These are phyloP conservation scores for Ramichloridium luteum DNA, from an alignment of 2,329 filamentous ascomycete genomes.

Conservation along the genomic window DNA sequence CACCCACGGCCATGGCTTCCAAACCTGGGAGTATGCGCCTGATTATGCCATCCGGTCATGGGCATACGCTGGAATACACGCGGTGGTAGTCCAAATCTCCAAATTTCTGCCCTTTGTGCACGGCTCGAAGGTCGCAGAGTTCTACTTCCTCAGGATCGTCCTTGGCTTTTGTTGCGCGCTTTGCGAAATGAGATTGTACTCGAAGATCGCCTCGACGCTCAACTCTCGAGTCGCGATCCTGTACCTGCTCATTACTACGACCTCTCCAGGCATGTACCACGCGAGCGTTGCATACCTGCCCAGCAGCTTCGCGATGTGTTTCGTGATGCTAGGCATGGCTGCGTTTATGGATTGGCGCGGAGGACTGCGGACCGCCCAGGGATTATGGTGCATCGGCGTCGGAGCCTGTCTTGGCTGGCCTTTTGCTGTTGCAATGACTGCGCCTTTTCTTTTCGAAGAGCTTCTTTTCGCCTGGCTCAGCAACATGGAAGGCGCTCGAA, in stretches of 20 bases:
- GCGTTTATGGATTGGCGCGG: constrained; percentile 84
- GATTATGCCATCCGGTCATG: constrained; percentile 91
- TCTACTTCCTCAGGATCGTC: constrained; percentile 70
- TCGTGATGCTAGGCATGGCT: constrained; percentile 69
- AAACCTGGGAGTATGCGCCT: constrained; percentile 98
- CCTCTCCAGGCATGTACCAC: constrained; percentile 87
- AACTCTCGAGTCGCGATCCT: constrained; percentile 76
- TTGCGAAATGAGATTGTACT: constrained; percentile 72
- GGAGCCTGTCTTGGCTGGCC: constrained; percentile 88
- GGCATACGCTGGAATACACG: constrained; percentile 77
- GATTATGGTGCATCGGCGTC: constrained; percentile 81
- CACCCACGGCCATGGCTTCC: constrained; percentile 78
- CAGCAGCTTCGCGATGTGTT: constrained; percentile 95
- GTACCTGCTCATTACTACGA: constrained; percentile 64
- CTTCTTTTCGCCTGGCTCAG: constrained; percentile 41
- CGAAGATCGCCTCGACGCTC: constrained; percentile 61
- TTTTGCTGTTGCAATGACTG: constrained; percentile 70
- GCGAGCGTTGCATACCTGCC: constrained; percentile 77
- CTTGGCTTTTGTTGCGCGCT: constrained; percentile 67
- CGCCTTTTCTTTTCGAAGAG: constrained; percentile 75
- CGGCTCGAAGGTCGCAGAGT: constrained; percentile 47
- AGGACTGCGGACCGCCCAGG: constrained; percentile 65
- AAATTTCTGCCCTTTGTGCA: constrained; percentile 37
- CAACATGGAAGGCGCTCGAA: constrained; percentile 29
- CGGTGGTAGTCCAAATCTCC: constrained; percentile 54